Base-by-base conservation (phyloP, 495 filamentous ascomycete genomes). In the Lasiosphaeriaceae sp. region DNA sequence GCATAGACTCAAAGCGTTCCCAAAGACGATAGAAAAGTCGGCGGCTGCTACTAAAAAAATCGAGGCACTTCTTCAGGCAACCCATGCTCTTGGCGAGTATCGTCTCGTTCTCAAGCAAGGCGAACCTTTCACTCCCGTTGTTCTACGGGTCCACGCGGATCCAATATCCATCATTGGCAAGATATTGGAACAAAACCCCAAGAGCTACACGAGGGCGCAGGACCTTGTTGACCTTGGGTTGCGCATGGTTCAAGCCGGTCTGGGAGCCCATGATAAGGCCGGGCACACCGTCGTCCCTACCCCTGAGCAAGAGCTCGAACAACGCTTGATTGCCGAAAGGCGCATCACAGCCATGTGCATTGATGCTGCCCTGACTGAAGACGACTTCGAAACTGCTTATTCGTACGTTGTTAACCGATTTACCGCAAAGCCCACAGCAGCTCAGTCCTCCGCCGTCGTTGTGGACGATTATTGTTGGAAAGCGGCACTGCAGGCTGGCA, bases 301-400 rank as follows among this genome's bases (percentile, higher is more conserved):
- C 24, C 49, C 31, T 6, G 64, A 71, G 19, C 62, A 72, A 39
- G 68, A 76, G 29, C 34, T 62, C 16, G 67, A 61, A 34, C 65
- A 74, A 31, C 61, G 61, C 23, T 31, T 58, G 3, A 60, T 68
- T 12, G 70, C 80, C 14, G 84, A 89, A 65, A 80, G 83, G 26
- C 83, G 91, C 50, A 86, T 98, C 50, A 88, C 85, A 29, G 87
- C 87, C 50, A 90, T 96, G 83, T 92, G 93, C 62, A 87, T 97
- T 44, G 86, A 93, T 62, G 86, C 92, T 5, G 90, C 93, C 26
- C 81, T 97, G 1, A 74, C 78, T 5, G 90, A 92, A 67, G 84
- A 94, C 63, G 94, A 98, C 65, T 97, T 97, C 61, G 93, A 96
- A 60, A 97, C 95, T 1, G 95, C 95, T 21, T 97, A 97, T 72